Percentiles rank a stretch among this genome's conserved stretches.
phyloP scores from a whole-genome alignment of 768 basidiomycete species.

The Chalciporus pseudorubinellus region DNA sequence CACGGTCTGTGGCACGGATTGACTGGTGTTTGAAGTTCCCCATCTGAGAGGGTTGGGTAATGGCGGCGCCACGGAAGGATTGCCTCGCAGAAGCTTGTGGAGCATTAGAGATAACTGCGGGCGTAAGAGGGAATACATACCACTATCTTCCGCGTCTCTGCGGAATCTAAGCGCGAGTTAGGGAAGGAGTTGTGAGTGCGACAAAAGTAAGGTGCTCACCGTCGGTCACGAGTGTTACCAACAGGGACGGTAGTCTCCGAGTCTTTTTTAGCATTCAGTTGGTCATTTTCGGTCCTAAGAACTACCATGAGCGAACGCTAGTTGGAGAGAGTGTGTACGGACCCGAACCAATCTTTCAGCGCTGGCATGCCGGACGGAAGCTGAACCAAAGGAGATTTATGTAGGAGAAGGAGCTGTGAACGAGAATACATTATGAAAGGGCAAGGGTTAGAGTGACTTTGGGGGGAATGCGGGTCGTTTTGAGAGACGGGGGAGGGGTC shows the following conservation, averaged over 20 bases:
- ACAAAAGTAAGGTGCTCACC: conserved; percentile 41
- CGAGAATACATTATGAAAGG: conserved; percentile 69
- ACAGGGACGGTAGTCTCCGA: conserved; percentile 51
- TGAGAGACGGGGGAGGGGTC: conserved; percentile 11
- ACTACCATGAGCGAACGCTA: conserved; percentile 23
- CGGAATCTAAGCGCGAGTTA: conserved; percentile 54
- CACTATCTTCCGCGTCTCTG: conserved; percentile 72
- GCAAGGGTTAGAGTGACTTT: conserved; percentile 28
- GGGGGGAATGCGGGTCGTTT: conserved; percentile 6
- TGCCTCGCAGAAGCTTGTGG: conserved; percentile 57
- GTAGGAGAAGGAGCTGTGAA: conserved; percentile 61
- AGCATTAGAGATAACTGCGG: conserved; percentile 4
- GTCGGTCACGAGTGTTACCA: conserved; percentile 60
- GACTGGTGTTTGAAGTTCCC: conserved; percentile 92
- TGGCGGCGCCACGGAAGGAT: conserved; percentile 58
- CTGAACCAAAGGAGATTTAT: conserved; percentile 73
- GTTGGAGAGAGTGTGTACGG: conserved; percentile 28
- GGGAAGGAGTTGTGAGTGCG: neutral
- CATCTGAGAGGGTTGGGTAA: conserved; percentile 88
- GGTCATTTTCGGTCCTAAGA: conserved; percentile 47
- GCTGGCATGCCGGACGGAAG: conserved; percentile 75
- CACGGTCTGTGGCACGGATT: conserved; percentile 62
- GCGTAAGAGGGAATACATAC: conserved; percentile 36
- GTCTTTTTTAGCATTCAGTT: conserved; percentile 53
- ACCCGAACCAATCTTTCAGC: conserved; percentile 90